These are phyloP conservation scores for Debaryomyces prosopidis DNA, from an alignment of 805 yeast species.

Conservation along the genomic window DNA sequence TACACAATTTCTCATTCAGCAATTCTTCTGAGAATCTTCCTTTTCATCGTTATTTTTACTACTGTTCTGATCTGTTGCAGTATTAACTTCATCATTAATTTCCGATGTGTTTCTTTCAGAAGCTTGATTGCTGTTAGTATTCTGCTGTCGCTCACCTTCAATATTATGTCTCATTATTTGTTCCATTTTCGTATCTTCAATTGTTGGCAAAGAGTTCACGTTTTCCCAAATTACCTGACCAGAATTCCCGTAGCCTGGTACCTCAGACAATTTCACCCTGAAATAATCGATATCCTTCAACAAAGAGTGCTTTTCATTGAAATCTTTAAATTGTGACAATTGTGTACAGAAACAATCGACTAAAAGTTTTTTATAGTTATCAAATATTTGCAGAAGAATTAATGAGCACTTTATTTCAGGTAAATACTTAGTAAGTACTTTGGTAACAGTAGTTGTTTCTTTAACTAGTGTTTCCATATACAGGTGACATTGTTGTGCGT, in stretches of 20 bases:
- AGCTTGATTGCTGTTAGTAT: background rate
- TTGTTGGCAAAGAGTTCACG: slow-evolving; percentile 51
- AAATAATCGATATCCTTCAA: slow-evolving; percentile 64
- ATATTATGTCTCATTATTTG: slow-evolving; percentile 43
- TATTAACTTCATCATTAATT: background rate
- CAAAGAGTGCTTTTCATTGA: slow-evolving; percentile 53
- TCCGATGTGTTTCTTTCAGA: slow-evolving; percentile 2
- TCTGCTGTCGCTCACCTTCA: slow-evolving; percentile 17
- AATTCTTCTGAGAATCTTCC: background rate
- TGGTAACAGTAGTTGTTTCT: slow-evolving; percentile 64
- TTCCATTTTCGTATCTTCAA: slow-evolving; percentile 51
- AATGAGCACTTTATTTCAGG: slow-evolving; percentile 48
- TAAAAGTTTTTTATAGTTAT: slow-evolving; percentile 56
- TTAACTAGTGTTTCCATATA: slow-evolving; percentile 68
- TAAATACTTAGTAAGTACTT: slow-evolving; percentile 58
- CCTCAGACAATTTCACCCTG: slow-evolving; percentile 56
- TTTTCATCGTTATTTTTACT: background rate
- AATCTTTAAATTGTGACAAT: slow-evolving; percentile 47
- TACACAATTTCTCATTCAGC: slow-evolving; percentile 1
- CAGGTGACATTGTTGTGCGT: slow-evolving; percentile 51
- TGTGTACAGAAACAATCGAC: slow-evolving; percentile 52
- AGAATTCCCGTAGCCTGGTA: slow-evolving; percentile 60
- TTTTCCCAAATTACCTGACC: slow-evolving; percentile 65
- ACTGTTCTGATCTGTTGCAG: background rate
- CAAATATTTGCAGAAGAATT: slow-evolving; percentile 52